Percentiles rank a stretch among this genome's conserved stretches.
Conservation (phyloP, 2,329 filamentous ascomycete genomes). For the Trichocomaceae sp. region DNA sequence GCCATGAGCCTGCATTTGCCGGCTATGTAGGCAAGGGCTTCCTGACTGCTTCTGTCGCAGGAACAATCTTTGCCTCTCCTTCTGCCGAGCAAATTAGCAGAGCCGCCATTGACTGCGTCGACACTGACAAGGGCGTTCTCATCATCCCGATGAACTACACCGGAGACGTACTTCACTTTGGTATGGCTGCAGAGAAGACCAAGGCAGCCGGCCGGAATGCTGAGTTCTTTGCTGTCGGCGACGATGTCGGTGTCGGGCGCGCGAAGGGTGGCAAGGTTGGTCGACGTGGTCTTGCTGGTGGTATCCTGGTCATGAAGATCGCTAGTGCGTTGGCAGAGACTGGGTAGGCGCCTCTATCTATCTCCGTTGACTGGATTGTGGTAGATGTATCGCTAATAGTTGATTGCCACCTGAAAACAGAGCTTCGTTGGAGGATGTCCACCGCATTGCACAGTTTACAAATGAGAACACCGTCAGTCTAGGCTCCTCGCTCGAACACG, state of each 20-base stretch:
- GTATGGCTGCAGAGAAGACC: conserved; percentile 88
- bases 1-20: conserved; percentile 83
- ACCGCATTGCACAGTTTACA: conserved; percentile 62
- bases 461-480: conserved; percentile 76
- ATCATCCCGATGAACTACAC: conserved; percentile 97
- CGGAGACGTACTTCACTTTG: conserved; percentile 84
- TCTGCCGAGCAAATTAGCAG: conserved; percentile 74
- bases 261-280: conserved; percentile 84
- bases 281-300: conserved; percentile 81
- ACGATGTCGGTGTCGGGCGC: conserved; percentile 85
- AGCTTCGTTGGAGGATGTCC: conserved; percentile 61
- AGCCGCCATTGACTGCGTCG: conserved; percentile 67
- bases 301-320: conserved; percentile 86
- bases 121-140: conserved; percentile 65
- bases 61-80: conserved; percentile 79
- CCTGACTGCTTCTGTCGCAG: conserved; percentile 73
- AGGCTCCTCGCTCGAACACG: conserved; percentile 77
- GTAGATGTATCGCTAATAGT: background rate
- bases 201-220: conserved; percentile 68
- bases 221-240: conserved; percentile 86
- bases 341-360: conserved; percentile 43
- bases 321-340: conserved; percentile 72
- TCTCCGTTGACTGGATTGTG: background rate
- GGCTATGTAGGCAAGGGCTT: conserved; percentile 78
- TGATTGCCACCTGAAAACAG: conserved; percentile 18